Evolutionary conservation across 257 asterid species (phyloP).

Genomic region (Nicotiana obtusifolia): DNA sequence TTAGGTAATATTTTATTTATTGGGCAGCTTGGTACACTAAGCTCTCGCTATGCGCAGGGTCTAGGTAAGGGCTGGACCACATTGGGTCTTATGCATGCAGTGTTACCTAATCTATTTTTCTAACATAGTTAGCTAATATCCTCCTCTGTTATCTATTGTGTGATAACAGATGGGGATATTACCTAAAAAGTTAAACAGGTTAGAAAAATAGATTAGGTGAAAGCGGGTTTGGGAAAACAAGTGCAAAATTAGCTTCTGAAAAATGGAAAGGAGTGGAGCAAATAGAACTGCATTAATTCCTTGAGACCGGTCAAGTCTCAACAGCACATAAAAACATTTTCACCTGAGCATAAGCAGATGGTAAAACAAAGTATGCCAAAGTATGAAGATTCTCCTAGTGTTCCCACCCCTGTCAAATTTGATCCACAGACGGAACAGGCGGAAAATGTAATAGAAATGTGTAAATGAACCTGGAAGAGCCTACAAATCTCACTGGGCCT

Average conservation of each 20-base stretch:
- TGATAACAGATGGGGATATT: background rate
- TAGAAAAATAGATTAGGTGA: background rate
- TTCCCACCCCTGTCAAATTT: background rate
- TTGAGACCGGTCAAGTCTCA: background rate
- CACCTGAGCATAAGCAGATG: background rate
- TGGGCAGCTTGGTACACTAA: too few species aligned
- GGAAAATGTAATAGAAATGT: background rate
- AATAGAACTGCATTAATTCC: background rate
- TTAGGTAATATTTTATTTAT: background rate
- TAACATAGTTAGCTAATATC: too few species aligned
- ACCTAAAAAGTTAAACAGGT: background rate
- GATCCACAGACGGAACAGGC: background rate
- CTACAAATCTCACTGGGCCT: background rate
- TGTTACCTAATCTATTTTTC: too few species aligned
- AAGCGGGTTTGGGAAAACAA: background rate
- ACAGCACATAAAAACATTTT: background rate
- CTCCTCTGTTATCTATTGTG: background rate
- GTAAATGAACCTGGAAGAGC: background rate
- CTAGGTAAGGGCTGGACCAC: too few species aligned
- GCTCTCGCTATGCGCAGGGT: too few species aligned
- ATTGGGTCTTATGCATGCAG: too few species aligned
- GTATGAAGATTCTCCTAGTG: background rate
- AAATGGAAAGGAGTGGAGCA: background rate
- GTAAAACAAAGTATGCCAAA: background rate
- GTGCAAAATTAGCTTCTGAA: background rate